A percentile compares a stretch with the other conserved stretches of the same genome.
These are phyloP conservation scores for Postia placenta DNA, from an alignment of 768 basidiomycete species.

Conservation along the genomic window DNA sequence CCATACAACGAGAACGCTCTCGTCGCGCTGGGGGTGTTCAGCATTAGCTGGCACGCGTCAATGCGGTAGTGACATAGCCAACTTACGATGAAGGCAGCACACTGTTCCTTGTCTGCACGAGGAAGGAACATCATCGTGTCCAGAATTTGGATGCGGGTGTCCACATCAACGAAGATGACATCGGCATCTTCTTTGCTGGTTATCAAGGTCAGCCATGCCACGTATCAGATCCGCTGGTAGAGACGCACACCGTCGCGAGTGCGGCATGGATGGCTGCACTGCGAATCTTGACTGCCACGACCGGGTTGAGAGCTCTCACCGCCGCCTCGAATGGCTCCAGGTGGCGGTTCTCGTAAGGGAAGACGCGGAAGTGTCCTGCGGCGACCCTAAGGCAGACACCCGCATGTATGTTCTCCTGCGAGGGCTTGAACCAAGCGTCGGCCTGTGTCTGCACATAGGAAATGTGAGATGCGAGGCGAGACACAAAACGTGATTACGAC, in stretches of 20 bases:
- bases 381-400: constrained; percentile 74
- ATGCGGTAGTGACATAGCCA: neutral
- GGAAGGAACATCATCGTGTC: constrained; percentile 63
- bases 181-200: constrained; percentile 51
- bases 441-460: constrained; percentile 53
- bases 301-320: constrained; percentile 68
- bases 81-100: constrained; percentile 79
- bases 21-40: constrained; percentile 54
- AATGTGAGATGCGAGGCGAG: constrained; percentile 8
- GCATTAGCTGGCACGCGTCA: neutral
- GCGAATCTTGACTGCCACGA: constrained; percentile 77
- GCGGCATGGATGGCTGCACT: constrained; percentile 80
- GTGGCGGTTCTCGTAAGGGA: constrained; percentile 80
- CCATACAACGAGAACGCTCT: constrained; percentile 81
- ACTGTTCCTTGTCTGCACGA: constrained; percentile 85
- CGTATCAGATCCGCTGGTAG: neutral
- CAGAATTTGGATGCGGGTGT: constrained; percentile 85
- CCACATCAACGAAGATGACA: constrained; percentile 64
- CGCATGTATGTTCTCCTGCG: constrained; percentile 74
- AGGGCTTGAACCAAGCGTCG: constrained; percentile 83
- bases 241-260: constrained; percentile 57
- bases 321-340: constrained; percentile 81
- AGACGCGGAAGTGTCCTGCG: constrained; percentile 67
- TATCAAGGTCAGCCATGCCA: neutral
- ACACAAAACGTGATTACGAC: constrained; percentile 14